These are phyloP conservation scores for Paragyromitra xinjiangensis DNA, from an alignment of 495 filamentous ascomycete species.

Conservation along the genomic window DNA sequence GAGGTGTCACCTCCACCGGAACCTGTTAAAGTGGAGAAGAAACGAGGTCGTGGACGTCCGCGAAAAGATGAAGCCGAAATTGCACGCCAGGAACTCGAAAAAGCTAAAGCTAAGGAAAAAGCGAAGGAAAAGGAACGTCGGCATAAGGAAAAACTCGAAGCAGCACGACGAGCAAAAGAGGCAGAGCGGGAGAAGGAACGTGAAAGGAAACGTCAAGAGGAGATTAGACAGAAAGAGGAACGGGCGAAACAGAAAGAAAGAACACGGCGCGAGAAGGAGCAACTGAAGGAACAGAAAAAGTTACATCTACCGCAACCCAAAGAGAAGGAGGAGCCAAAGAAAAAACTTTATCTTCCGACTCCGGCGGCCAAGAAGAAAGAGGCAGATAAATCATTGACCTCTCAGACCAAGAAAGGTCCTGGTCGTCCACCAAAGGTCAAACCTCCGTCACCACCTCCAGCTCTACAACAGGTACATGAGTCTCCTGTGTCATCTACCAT, in stretches of 20 bases:
- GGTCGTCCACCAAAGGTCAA: slow-evolving; percentile 43
- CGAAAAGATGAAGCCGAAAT: slow-evolving; percentile 43
- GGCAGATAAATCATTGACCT: slow-evolving; percentile 41
- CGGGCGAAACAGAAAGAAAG: slow-evolving; percentile 47
- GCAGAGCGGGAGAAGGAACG: slow-evolving; percentile 42
- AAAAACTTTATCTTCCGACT: slow-evolving; percentile 42
- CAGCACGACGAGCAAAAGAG: slow-evolving; percentile 35
- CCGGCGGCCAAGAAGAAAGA: slow-evolving; percentile 24
- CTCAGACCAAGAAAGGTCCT: slow-evolving; percentile 37
- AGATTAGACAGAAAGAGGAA: slow-evolving; percentile 43
- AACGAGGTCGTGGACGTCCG: slow-evolving; percentile 50
- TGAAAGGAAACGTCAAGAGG: slow-evolving; percentile 44
- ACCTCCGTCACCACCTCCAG: not conserved
- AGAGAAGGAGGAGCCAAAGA: slow-evolving; percentile 31
- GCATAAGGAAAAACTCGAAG: slow-evolving; percentile 46
- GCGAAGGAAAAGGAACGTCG: slow-evolving; percentile 31
- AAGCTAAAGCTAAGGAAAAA: slow-evolving; percentile 44
- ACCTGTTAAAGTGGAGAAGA: slow-evolving; percentile 48
- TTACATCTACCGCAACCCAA: slow-evolving; percentile 30
- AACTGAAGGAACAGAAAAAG: slow-evolving; percentile 37
- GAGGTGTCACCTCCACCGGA: slow-evolving; percentile 45
- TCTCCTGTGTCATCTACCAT: not conserved
- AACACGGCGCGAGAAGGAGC: slow-evolving; percentile 28
- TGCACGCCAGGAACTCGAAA: slow-evolving; percentile 42
- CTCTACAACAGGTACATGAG: slow-evolving; percentile 2